Conservation (phyloP, 1,139 yeast genomes). For the Candida sp. region DNA sequence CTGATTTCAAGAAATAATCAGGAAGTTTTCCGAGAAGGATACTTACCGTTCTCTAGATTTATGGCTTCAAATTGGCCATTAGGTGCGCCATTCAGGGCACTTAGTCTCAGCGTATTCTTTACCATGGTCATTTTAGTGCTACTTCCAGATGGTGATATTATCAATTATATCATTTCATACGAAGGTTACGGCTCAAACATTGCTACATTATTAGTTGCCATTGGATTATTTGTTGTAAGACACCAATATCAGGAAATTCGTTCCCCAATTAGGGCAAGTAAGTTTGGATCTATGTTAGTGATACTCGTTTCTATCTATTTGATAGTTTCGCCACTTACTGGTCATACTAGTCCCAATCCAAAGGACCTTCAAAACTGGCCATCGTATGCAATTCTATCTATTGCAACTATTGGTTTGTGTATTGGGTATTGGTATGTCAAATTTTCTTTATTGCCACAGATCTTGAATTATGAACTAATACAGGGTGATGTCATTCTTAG, state of each 20-base stretch:
- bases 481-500: constrained; percentile 35
- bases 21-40: constrained; percentile 64
- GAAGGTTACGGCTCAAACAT: constrained; percentile 69
- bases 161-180: constrained; percentile 68
- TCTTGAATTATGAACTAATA: constrained; percentile 39
- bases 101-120: constrained; percentile 31
- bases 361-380: constrained; percentile 46
- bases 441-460: constrained; percentile 43
- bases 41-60: constrained; percentile 47
- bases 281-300: constrained; percentile 41
- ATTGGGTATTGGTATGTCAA: constrained; percentile 46
- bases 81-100: constrained; percentile 54
- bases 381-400: constrained; percentile 45
- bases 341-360: constrained; percentile 36
- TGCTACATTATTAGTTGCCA: constrained; percentile 44
- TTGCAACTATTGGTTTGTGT: constrained; percentile 31
- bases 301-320: constrained; percentile 38
- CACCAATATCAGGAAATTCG: constrained; percentile 39
- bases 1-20: constrained; percentile 61
- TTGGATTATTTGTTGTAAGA: constrained; percentile 52
- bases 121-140: constrained; percentile 47
- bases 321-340: constrained; percentile 45
- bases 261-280: constrained; percentile 49
- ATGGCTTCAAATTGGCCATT: constrained; percentile 58
- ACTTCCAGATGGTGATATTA: constrained; percentile 78